Evolutionary conservation across 1,284 basidiomycete genomes (phyloP).

Genomic region (Spongiforma sp.): DNA sequence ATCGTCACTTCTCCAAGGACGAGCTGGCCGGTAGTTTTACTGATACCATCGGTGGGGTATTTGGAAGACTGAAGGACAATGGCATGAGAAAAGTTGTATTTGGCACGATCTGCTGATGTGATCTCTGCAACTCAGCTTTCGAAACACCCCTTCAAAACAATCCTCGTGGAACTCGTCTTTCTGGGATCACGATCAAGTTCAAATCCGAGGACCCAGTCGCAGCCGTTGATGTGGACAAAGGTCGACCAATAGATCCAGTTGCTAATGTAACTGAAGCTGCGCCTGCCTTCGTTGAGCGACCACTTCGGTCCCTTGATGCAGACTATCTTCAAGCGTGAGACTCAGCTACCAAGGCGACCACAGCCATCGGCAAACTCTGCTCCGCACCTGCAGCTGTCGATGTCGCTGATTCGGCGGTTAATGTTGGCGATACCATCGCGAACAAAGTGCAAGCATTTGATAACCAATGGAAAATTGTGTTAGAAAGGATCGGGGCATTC

Average conservation of each 20-base stretch:
- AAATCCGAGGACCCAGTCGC: no score
- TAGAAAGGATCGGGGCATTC: background rate
- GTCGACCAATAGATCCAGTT: no score
- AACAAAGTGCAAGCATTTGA: background rate
- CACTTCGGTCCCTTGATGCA: no score
- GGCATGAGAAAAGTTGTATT: background rate
- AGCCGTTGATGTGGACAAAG: no score
- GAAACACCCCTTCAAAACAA: background rate
- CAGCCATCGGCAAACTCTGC: background rate
- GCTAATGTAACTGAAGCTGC: background rate
- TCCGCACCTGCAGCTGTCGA: background rate
- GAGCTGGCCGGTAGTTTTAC: background rate
- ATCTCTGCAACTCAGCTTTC: background rate
- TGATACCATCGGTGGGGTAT: background rate
- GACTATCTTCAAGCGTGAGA: no score
- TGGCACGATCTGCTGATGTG: background rate
- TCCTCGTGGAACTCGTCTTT: background rate
- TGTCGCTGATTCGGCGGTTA: background rate
- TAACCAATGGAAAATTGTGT: background rate
- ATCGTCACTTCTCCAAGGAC: no score
- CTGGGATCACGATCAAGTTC: background rate
- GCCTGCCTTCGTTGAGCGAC: no score
- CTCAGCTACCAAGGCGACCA: background rate
- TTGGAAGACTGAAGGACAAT: background rate
- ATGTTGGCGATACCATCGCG: background rate